A percentile compares a stretch with the other conserved stretches of the same genome.
Evolutionary conservation across 805 yeast species (phyloP).

Genomic region (Monosporozyma unispora): DNA sequence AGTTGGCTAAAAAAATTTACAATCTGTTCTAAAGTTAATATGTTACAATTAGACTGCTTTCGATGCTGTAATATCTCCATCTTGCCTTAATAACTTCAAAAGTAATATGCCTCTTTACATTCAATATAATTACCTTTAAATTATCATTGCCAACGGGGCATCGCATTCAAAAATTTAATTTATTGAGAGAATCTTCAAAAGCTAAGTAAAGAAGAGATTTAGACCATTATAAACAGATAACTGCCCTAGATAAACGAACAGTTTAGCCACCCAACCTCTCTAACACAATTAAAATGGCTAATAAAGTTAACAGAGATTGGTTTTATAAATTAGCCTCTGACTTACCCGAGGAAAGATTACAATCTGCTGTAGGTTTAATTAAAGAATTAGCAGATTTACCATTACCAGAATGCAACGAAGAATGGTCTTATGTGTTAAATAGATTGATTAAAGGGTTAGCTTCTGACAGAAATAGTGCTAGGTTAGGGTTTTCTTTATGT

Average conservation of each 20-base stretch:
- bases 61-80: too few relatives aligned
- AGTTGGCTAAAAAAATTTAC: too few relatives aligned
- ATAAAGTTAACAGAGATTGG: constrained; percentile 55
- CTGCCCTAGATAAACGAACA: background rate
- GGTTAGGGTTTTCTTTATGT: constrained; percentile 85
- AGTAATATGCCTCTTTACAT: too few relatives aligned
- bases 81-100: too few relatives aligned
- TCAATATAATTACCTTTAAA: background rate
- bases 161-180: background rate
- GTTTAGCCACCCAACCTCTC: background rate
- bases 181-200: background rate
- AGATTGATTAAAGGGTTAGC: constrained; percentile 75
- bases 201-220: background rate
- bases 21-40: too few relatives aligned
- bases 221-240: background rate
- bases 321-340: constrained; percentile 75
- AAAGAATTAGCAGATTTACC: constrained; percentile 42
- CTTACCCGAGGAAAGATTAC: constrained; percentile 57
- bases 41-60: too few relatives aligned
- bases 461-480: constrained; percentile 73
- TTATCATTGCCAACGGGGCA: background rate
- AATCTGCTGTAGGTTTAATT: constrained; percentile 59
- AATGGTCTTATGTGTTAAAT: constrained; percentile 75
- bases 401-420: constrained; percentile 34
- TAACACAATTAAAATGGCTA: background rate